A percentile compares a stretch with the other conserved stretches of the same genome.
Conservation (phyloP, 2,329 filamentous ascomycete species). For the Penicillium aurantiogriseum region DNA sequence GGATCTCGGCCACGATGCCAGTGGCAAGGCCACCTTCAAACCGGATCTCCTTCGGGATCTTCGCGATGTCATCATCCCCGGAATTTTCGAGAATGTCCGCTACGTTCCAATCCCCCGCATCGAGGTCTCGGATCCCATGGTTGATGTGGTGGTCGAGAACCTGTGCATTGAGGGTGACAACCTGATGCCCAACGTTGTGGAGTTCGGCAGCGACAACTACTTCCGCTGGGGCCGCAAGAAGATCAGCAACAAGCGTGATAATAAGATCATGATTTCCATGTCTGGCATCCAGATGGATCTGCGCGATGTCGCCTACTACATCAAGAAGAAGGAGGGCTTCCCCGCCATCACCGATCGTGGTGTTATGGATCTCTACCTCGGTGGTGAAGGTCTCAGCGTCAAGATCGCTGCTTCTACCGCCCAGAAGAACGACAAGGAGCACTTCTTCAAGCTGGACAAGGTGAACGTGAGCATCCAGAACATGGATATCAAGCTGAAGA, state of each 20-base stretch:
- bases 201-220: constrained; percentile 89
- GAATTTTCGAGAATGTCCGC: constrained; percentile 75
- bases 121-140: constrained; percentile 79
- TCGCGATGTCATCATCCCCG: constrained; percentile 80
- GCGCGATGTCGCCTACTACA: constrained; percentile 82
- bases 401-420: constrained; percentile 84
- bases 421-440: constrained; percentile 69
- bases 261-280: constrained; percentile 79
- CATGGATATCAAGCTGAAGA: constrained; percentile 83
- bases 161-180: constrained; percentile 95
- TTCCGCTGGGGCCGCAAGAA: constrained; percentile 93
- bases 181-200: constrained; percentile 86
- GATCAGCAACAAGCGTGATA: constrained; percentile 74
- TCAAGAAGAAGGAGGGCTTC: constrained; percentile 94
- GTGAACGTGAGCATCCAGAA: constrained; percentile 79
- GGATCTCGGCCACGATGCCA: constrained; percentile 82
- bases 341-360: constrained; percentile 83
- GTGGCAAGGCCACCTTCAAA: constrained; percentile 87
- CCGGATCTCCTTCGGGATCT: constrained; percentile 87
- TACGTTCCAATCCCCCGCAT: constrained; percentile 94
- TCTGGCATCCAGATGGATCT: constrained; percentile 92
- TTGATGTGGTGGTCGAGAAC: constrained; percentile 92
- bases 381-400: constrained; percentile 85
- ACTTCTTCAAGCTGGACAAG: constrained; percentile 94
- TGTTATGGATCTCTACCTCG: constrained; percentile 82